Base-by-base conservation (phyloP, 1,139 yeast genomes). In the Taiozyma sp. region DNA sequence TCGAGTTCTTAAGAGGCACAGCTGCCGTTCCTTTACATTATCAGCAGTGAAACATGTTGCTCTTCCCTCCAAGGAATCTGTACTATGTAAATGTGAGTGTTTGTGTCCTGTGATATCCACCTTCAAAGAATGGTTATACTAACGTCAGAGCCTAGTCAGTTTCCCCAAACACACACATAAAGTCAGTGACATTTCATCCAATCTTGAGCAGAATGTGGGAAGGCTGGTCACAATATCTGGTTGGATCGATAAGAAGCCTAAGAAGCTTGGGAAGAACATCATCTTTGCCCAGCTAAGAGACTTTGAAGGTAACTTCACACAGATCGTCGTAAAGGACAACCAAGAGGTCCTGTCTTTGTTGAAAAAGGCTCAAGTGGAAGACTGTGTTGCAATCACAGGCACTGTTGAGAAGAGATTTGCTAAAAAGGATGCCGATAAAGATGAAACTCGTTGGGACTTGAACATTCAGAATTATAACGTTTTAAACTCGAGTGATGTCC, bases 251-350 rank as follows among this genome's bases (percentile, higher is more conserved):
- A 75, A 79, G 41, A 84, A 84, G 58, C 93, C 96, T 0, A 77
- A 80, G 66, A 76, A 80, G 70, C 68, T 83, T 24, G 77, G 84
- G n/a, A 80, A 79, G 51, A 68, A 68, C 13, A 68, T 84, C 43
- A 72, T 75, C 3, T 92, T 92, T 72, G 95, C 87, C 1, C 81
- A 79, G 36, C 67, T 92, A 28, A 74, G 98, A 56, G 98, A 91
- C 65, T 63, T 73, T 30, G 72, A 81, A 50, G 97, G 97, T 1
- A 80, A 81, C 49, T 59, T 70, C 9, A 76, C 85, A 8, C 97
- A 92, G 63, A 64, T 92, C 13, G 76, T 87, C 1, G 82, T 83
- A 23, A 60, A 67, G 10, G 76, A 80, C 27, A 66, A 64, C 16
- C 42, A 41, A 13, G 53, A 61, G 7, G 54, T 69, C 10, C 76